These are phyloP conservation scores for Chalciporus chontae DNA, from an alignment of 768 basidiomycete species.

Conservation along the genomic window DNA sequence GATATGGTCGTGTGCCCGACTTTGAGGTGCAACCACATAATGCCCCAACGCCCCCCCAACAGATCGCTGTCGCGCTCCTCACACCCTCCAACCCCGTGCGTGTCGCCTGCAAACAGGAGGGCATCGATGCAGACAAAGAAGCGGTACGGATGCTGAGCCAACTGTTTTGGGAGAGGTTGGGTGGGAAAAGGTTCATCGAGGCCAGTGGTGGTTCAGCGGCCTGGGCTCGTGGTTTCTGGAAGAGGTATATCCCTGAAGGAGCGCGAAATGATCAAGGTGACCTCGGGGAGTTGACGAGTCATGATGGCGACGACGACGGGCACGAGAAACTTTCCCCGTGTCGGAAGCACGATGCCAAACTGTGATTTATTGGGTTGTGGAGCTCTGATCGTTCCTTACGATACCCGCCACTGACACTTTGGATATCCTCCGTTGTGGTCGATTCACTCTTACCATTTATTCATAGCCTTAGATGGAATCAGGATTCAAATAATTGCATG, in stretches of 20 bases:
- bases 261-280: background rate
- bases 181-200: constrained; percentile 19
- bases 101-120: constrained; percentile 25
- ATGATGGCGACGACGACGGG: background rate
- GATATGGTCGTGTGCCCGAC: constrained; percentile 43
- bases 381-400: too few species aligned
- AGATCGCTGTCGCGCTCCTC: constrained; percentile 43
- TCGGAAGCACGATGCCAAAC: constrained; percentile 21
- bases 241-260: constrained; percentile 1
- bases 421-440: too few species aligned
- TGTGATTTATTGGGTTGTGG: constrained; percentile 12
- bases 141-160: constrained; percentile 16
- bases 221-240: background rate
- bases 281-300: too few species aligned
- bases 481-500: too few species aligned
- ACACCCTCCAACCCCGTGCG: constrained; percentile 22
- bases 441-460: too few species aligned
- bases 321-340: constrained; percentile 7
- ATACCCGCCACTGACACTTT: too few species aligned
- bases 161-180: constrained; percentile 4
- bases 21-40: constrained; percentile 44
- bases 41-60: constrained; percentile 37
- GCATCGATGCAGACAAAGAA: constrained; percentile 18
- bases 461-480: too few species aligned
- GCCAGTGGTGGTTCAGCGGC: background rate